Evolutionary conservation across 2,329 filamentous ascomycete genomes (phyloP).

Genomic region (Pyrenophora tritici-repentis): DNA sequence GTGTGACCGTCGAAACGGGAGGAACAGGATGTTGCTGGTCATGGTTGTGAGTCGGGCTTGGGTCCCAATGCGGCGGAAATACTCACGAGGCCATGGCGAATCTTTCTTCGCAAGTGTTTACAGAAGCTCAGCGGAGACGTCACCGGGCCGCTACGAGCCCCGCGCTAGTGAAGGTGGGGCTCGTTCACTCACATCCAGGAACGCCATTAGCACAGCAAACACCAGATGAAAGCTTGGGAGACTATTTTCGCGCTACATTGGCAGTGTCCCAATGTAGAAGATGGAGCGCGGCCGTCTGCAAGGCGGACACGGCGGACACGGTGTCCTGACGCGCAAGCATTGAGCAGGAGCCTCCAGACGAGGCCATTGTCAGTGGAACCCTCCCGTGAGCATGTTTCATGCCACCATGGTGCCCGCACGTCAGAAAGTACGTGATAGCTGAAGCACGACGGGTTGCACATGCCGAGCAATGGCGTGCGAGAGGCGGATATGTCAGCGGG

Average conservation of each 20-base stretch:
- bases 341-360: neutral
- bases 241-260: neutral
- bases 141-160: constrained; percentile 19
- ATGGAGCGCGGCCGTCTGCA: neutral
- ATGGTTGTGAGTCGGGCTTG: constrained; percentile 12
- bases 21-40: constrained; percentile 67
- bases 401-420: constrained; percentile 26
- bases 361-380: neutral
- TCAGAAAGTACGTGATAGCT: constrained; percentile 17
- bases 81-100: constrained; percentile 38
- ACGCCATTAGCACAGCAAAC: constrained; percentile 1
- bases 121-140: constrained; percentile 26
- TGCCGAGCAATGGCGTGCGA: constrained; percentile 18
- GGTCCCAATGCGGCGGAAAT: neutral
- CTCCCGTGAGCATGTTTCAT: constrained; percentile 43
- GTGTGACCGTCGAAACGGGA: constrained; percentile 87
- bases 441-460: constrained; percentile 37
- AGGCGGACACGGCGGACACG: constrained; percentile 11
- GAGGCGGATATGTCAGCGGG: constrained; percentile 38
- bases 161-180: constrained; percentile 18
- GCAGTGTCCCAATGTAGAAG: neutral
- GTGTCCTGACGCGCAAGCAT: constrained; percentile 3
- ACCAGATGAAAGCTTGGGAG: too few species aligned
- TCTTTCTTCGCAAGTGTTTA: too few species aligned
- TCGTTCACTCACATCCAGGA: constrained; percentile 7